Conservation (phyloP, 208 protist species). For the Entamoeba moshkovskii region DNA sequence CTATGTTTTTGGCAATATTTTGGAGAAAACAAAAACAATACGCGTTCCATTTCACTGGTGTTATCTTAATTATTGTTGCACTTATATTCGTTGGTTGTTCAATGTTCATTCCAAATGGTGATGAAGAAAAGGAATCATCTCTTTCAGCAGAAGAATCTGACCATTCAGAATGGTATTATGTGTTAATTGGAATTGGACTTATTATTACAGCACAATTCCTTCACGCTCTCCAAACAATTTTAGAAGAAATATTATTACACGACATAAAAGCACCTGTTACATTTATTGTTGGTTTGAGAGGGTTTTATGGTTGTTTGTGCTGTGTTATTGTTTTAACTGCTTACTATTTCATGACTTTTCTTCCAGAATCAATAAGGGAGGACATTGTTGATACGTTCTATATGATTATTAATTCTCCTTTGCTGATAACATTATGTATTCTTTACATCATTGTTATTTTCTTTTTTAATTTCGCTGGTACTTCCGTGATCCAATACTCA, state of each 20-base stretch:
- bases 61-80: slow-evolving; percentile 50
- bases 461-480: slow-evolving; percentile 38
- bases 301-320: slow-evolving; percentile 54
- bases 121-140: background rate
- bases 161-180: background rate
- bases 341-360: slow-evolving; percentile 15
- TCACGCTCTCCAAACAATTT: slow-evolving; percentile 64
- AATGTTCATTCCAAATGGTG: slow-evolving; percentile 34
- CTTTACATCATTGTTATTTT: slow-evolving; percentile 35
- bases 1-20: slow-evolving; percentile 56
- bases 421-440: slow-evolving; percentile 9
- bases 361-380: background rate
- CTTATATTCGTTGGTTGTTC: slow-evolving; percentile 54
- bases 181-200: slow-evolving; percentile 53
- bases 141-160: background rate
- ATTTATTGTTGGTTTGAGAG: slow-evolving; percentile 67
- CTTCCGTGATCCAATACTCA: slow-evolving; percentile 37
- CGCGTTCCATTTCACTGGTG: slow-evolving; percentile 45
- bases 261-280: slow-evolving; percentile 55
- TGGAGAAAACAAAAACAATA: slow-evolving; percentile 47
- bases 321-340: slow-evolving; percentile 52
- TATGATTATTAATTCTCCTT: slow-evolving; percentile 20
- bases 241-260: slow-evolving; percentile 58
- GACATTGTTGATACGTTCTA: slow-evolving; percentile 31
- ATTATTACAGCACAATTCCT: slow-evolving; percentile 62